Evolutionary conservation across 208 protist genomes (phyloP), one percentile per base, ranked within the genome.

Genomic region (Trypanosoma melophagium): DNA sequence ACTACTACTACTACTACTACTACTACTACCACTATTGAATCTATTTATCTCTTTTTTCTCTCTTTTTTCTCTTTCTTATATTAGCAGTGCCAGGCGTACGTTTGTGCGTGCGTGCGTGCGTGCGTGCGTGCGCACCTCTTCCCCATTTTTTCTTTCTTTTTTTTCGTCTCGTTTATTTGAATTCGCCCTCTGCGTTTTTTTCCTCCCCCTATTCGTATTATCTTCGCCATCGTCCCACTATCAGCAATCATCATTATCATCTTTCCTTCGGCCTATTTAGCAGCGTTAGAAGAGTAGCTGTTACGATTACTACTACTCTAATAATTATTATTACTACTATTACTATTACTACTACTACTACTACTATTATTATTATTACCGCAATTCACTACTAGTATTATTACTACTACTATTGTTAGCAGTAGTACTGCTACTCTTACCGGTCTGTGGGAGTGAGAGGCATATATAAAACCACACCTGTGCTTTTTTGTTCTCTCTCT

Each of bases 21-120:
- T 60, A 60, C 28, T 60, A 60, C 10, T 42, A n/a, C n/a, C 10
- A 42, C 47, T 31, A 61, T 49, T 49, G 19, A 25, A 47, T 25
- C 4, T 70, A 9, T 25, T 57, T 31, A 49, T 40, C 31, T 60
- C 56, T 66, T 41, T 66, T 45, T 77, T 60, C 64, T 45, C 67
- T 53, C 61, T 50, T 66, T 35, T 66, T 58, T 45, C 38, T 68
- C 35, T 68, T n/a, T 67, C 22, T 67, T 10, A 50, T 47, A 54
- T 55, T n/a, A 41, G 9, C 9, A 40, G 14, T 41, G 9, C 17
- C 9, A 61, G 12, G 24, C 56, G 9, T 61, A 3, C n/a, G 16
- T 61, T 28, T 42, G 0, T 44, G 19, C 41, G 21, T 54, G 21
- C 17, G 21, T 54, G 7, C 17, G 50, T 55, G 51, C 24, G 51